A percentile compares a stretch with the other conserved stretches of the same genome.
These are phyloP conservation scores for Lepidium aucheri DNA, from an alignment of 345 rosid species.

Conservation along the genomic window DNA sequence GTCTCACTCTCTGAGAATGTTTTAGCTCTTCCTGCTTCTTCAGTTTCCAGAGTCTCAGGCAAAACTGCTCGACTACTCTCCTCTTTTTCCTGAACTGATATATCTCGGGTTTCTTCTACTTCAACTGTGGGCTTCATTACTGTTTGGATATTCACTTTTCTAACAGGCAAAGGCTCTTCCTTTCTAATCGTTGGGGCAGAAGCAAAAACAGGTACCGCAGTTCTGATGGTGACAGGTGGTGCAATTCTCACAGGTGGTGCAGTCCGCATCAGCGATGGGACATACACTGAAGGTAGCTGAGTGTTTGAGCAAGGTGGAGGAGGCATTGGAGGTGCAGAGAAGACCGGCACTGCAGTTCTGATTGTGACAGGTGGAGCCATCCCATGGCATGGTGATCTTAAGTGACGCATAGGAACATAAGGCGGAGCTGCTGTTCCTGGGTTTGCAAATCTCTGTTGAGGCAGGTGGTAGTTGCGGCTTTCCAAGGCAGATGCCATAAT, in stretches of 20 bases:
- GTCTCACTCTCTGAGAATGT: neutral
- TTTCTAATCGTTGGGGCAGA: slow-evolving; percentile 36
- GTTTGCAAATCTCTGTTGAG: slow-evolving; percentile 54
- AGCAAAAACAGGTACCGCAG: slow-evolving; percentile 59
- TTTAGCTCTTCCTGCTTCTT: neutral
- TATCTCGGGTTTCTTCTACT: slow-evolving; percentile 7
- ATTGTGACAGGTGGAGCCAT: slow-evolving; percentile 84
- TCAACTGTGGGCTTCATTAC: slow-evolving; percentile 2
- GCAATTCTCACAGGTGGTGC: slow-evolving; percentile 42
- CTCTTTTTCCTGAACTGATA: neutral
- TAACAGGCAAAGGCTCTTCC: slow-evolving; percentile 24
- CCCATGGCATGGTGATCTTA: slow-evolving; percentile 49
- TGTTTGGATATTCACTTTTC: slow-evolving; percentile 34
- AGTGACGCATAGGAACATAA: slow-evolving; percentile 70
- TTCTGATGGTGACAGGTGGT: slow-evolving; percentile 70
- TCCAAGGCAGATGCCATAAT: slow-evolving; percentile 31
- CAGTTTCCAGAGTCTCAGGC: slow-evolving; percentile 13
- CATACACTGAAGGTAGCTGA: slow-evolving; percentile 32
- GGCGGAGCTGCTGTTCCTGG: slow-evolving; percentile 73
- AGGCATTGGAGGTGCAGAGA: slow-evolving; percentile 69
- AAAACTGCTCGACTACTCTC: neutral
- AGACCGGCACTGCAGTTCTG: slow-evolving; percentile 72
- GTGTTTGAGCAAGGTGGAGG: slow-evolving; percentile 41
- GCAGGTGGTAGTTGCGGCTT: slow-evolving; percentile 27
- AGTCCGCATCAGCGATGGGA: slow-evolving; percentile 33